Conservation (phyloP, 768 basidiomycete genomes). For the Mycena floridula region DNA sequence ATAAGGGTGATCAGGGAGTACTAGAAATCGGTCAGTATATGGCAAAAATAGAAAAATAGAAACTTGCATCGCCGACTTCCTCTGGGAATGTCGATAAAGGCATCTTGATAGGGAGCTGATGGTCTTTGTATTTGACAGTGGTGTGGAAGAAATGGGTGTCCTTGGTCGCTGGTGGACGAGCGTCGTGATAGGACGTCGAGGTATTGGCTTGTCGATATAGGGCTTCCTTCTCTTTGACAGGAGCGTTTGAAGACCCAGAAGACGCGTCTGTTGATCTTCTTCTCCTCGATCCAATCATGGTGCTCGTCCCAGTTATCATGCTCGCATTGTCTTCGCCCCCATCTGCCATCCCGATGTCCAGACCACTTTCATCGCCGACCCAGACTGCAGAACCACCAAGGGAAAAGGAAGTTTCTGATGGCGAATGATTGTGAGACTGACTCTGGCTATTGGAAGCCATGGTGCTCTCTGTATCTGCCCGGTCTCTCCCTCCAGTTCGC, state of each 20-base stretch:
- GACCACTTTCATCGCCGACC: constrained; percentile 70
- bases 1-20: constrained; percentile 90
- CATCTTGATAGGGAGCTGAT: constrained; percentile 84
- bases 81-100: constrained; percentile 86
- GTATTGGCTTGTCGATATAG: constrained; percentile 30
- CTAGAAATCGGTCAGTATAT: constrained; percentile 32
- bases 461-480: constrained; percentile 32
- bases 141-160: constrained; percentile 97
- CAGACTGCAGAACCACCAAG: constrained; percentile 79
- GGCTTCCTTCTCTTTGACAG: constrained; percentile 33
- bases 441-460: constrained; percentile 21
- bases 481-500: constrained; percentile 24
- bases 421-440: constrained; percentile 39
- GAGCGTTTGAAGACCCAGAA: constrained; percentile 58
- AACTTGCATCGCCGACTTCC: constrained; percentile 90
- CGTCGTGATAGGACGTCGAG: constrained; percentile 38
- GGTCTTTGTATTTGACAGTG: constrained; percentile 74
- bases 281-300: constrained; percentile 34
- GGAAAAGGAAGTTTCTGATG: constrained; percentile 69
- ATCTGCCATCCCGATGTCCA: constrained; percentile 37
- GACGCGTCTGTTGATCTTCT: constrained; percentile 71
- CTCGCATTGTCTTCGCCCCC: constrained; percentile 37
- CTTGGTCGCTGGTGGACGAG: constrained; percentile 49
- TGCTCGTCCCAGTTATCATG: constrained; percentile 33
- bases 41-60: constrained; percentile 2